These are phyloP conservation scores for Xylaria intraflava DNA, from an alignment of 495 filamentous ascomycete species.

Conservation along the genomic window DNA sequence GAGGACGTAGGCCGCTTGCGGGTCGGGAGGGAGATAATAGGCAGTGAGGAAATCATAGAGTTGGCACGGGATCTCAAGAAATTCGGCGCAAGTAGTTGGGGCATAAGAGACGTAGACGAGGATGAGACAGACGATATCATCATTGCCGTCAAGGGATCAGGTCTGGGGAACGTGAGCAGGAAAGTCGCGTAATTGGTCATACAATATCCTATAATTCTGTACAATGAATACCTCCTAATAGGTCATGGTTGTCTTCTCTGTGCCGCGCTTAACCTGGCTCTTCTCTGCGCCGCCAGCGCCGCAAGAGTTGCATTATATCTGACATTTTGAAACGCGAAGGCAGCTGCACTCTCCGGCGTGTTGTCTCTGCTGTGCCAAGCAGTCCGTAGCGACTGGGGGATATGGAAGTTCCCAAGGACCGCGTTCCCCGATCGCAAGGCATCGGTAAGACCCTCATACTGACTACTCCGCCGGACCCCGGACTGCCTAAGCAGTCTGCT, in stretches of 20 bases:
- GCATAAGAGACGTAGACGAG: conserved; percentile 61
- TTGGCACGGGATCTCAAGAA: conserved; percentile 74
- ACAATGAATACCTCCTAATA: conserved; percentile 13
- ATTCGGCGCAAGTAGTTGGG: conserved; percentile 85
- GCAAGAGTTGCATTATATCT: conserved; percentile 44
- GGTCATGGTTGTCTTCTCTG: conserved; percentile 17
- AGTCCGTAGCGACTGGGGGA: conserved; percentile 58
- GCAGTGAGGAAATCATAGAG: conserved; percentile 67
- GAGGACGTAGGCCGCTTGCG: conserved; percentile 53
- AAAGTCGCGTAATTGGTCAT: conserved; percentile 67
- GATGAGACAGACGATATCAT: conserved; percentile 66
- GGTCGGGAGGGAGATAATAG: conserved; percentile 69
- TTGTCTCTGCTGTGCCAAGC: conserved; percentile 48
- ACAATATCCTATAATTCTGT: conserved; percentile 25
- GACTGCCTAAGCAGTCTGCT: conserved; percentile 38
- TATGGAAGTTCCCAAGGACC: conserved; percentile 60
- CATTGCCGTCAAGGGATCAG: conserved; percentile 85
- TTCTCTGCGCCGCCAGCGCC: conserved; percentile 38
- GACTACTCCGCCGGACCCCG: conserved; percentile 23
- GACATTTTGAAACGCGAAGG: conserved; percentile 43
- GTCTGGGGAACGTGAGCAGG: conserved; percentile 90
- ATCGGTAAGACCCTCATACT: conserved; percentile 47
- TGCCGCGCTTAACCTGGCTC: conserved; percentile 29
- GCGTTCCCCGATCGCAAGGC: conserved; percentile 60
- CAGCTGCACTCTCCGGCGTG: conserved; percentile 41